Conservation (phyloP, 495 filamentous ascomycete genomes). For the Podospora conica region DNA sequence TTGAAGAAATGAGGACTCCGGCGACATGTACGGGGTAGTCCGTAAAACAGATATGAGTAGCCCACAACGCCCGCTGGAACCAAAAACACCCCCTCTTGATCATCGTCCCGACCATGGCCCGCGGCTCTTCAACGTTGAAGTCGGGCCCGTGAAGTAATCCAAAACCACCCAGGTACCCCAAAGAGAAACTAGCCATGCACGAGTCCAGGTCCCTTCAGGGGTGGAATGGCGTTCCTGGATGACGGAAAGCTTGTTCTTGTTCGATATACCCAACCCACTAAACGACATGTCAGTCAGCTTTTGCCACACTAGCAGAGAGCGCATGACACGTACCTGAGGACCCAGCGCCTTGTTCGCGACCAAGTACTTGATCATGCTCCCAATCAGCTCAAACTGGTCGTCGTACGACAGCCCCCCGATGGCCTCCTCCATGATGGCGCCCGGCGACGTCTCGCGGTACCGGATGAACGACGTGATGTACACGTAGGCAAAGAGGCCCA, state of each 20-base stretch:
- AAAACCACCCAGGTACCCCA: not conserved
- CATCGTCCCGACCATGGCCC: not conserved
- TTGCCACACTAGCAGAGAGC: not conserved
- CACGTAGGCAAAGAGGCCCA: slow-evolving; percentile 97
- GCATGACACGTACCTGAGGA: not conserved
- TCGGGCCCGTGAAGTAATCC: not conserved
- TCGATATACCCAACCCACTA: not conserved
- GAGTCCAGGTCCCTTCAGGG: not conserved
- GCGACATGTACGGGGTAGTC: not conserved
- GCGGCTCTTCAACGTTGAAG: not conserved
- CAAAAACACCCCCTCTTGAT: not conserved
- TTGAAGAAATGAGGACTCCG: not conserved
- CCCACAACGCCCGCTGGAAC: not conserved
- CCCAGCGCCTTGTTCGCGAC: slow-evolving; percentile 16
- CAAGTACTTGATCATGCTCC: slow-evolving; percentile 75
- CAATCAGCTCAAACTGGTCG: slow-evolving; percentile 85
- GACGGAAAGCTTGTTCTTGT: not conserved
- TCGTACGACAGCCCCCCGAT: slow-evolving; percentile 77
- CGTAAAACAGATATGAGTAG: not conserved
- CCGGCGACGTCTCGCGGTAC: slow-evolving; percentile 70
- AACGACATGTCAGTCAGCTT: not conserved
- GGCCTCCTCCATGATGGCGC: slow-evolving; percentile 78
- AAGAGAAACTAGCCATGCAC: not conserved
- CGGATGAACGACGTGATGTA: slow-evolving; percentile 99
- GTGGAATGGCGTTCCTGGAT: not conserved